Evolutionary conservation across 305 asterid genomes (phyloP).

Genomic region (Ruellia speciosa): DNA sequence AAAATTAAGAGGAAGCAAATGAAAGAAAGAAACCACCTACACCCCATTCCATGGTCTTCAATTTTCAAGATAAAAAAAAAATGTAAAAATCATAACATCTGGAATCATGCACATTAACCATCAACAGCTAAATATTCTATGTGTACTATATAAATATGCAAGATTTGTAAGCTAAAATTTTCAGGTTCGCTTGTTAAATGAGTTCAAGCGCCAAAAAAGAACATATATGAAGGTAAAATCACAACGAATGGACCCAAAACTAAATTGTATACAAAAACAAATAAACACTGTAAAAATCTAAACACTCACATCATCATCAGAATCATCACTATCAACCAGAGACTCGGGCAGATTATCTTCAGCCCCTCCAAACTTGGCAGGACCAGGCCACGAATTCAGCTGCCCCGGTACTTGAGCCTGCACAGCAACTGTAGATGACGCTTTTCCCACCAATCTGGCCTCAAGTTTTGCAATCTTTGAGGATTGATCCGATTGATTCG

Average conservation of each 20-base stretch:
- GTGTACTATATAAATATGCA: too few species aligned
- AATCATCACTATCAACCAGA: conserved; percentile 59
- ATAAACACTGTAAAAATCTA: conserved; percentile 3
- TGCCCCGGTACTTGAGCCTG: conserved; percentile 37
- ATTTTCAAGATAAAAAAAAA: too few species aligned
- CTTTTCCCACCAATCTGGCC: conserved; percentile 83
- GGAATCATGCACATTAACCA: too few species aligned
- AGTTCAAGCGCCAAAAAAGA: neutral
- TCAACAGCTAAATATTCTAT: too few species aligned
- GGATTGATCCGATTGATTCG: conserved; percentile 87
- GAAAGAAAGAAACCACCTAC: too few species aligned
- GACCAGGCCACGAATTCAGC: conserved; percentile 42
- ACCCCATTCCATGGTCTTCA: too few species aligned
- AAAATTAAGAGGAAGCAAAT: too few species aligned
- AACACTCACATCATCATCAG: conserved; percentile 76
- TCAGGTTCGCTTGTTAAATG: too few species aligned
- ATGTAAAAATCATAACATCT: too few species aligned
- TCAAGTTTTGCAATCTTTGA: conserved; percentile 79
- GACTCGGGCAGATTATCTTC: conserved; percentile 37
- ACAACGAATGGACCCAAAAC: neutral
- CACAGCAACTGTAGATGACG: conserved; percentile 39
- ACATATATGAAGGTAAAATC: too few species aligned
- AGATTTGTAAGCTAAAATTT: too few species aligned
- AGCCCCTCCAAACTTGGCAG: conserved; percentile 38
- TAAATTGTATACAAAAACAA: neutral